Percentiles rank a stretch among this genome's conserved stretches.
Conservation (phyloP, 345 rosid species). For the Gossypium rotundifolium region DNA sequence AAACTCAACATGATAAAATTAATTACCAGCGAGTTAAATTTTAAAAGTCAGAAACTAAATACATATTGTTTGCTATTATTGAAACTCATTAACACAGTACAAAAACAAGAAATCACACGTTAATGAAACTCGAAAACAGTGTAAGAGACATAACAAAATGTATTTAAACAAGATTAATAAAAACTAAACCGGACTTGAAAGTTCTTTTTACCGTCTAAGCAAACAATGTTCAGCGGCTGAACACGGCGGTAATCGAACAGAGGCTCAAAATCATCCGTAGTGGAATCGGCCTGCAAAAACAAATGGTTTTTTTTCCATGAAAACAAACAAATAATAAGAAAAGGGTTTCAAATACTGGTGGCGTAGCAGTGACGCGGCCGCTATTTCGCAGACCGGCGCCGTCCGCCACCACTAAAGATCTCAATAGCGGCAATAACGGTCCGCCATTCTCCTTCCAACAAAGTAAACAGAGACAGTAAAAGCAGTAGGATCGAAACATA, state of each 20-base stretch:
- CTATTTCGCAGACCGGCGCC: neutral
- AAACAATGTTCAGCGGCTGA: constrained; percentile 43
- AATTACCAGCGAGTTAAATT: too few relatives aligned
- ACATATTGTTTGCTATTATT: neutral
- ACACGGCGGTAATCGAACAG: constrained; percentile 72
- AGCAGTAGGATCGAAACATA: neutral
- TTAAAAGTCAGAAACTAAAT: too few relatives aligned
- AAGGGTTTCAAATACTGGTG: neutral
- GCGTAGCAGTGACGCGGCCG: too few relatives aligned
- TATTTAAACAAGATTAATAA: neutral
- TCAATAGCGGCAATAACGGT: too few relatives aligned
- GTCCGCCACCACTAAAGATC: too few relatives aligned
- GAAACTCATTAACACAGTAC: neutral
- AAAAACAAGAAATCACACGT: neutral
- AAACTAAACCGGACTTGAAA: too few relatives aligned
- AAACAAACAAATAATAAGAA: neutral
- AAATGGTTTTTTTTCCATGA: neutral
- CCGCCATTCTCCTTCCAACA: neutral
- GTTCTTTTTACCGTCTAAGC: constrained; percentile 38
- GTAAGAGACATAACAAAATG: neutral
- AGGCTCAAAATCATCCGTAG: constrained; percentile 62
- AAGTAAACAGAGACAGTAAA: neutral
- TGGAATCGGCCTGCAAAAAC: constrained; percentile 39
- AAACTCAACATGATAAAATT: too few relatives aligned
- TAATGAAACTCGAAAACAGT: neutral